Conservation (phyloP, 805 yeast genomes). For the Metschnikowia peoriensis region DNA sequence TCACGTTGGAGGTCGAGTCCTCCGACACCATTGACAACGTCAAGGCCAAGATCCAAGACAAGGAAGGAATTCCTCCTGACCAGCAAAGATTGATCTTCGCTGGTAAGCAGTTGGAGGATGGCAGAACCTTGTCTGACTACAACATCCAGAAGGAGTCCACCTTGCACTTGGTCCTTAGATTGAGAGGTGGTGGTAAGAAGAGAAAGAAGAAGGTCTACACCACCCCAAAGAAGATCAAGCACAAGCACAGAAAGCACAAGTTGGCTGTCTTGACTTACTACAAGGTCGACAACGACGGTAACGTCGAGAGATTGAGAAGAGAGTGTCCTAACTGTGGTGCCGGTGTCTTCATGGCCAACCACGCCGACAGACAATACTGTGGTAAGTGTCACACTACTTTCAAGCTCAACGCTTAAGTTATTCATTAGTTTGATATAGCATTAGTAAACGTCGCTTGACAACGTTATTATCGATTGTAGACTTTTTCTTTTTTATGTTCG, state of each 20-base stretch:
- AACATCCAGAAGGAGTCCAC: conserved; percentile 99
- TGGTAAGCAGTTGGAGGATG: conserved; percentile 99
- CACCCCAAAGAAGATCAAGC: conserved; percentile 99
- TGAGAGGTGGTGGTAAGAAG: conserved; percentile 93
- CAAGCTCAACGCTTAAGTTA: conserved; percentile 40
- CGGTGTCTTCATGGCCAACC: conserved; percentile 99
- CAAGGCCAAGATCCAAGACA: conserved; percentile 98
- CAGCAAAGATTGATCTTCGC: conserved; percentile 99
- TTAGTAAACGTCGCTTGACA: conserved; percentile 1
- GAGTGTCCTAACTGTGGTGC: conserved; percentile 98
- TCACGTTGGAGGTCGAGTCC: conserved; percentile 98
- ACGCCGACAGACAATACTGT: conserved; percentile 98
- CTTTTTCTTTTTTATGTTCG: neutral
- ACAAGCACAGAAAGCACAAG: conserved; percentile 99
- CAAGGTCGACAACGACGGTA: conserved; percentile 98
- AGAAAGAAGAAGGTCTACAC: conserved; percentile 99
- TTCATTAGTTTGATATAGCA: conserved; percentile 11
- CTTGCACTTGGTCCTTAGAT: conserved; percentile 90
- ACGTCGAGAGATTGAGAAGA: conserved; percentile 97
- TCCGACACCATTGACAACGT: conserved; percentile 98
- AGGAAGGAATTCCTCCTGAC: conserved; percentile 99
- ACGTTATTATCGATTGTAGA: neutral
- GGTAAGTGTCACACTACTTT: conserved; percentile 98
- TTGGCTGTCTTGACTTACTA: conserved; percentile 98
- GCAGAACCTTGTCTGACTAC: conserved; percentile 98